Evolutionary conservation across 139 green algal genomes (phyloP).

Genomic region (Zygnema cylindricum): DNA sequence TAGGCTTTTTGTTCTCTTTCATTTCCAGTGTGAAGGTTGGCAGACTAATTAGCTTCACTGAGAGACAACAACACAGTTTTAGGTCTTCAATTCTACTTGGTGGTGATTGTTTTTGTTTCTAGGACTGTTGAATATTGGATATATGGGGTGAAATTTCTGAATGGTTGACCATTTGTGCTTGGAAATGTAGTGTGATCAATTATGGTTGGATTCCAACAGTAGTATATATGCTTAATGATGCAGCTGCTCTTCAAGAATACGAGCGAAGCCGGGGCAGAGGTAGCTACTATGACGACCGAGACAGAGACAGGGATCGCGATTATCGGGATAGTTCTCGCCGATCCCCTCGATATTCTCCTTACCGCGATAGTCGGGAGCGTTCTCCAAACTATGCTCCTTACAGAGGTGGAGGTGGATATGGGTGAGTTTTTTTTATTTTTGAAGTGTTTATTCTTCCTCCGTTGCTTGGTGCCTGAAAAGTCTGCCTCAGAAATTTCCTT

Average conservation of each 20-base stretch:
- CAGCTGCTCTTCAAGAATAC: constrained; percentile 30
- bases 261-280: not conserved
- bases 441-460: no score
- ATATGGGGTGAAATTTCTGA: no score
- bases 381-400: constrained; percentile 35
- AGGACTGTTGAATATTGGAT: no score
- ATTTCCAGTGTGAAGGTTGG: not conserved
- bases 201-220: no score
- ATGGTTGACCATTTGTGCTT: no score
- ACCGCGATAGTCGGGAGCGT: constrained; percentile 20
- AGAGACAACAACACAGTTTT: not conserved
- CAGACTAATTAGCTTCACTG: not conserved
- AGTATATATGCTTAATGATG: no score
- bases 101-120: no score
- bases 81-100: no score
- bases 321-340: not conserved
- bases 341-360: constrained; percentile 35
- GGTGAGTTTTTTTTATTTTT: not conserved
- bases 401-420: not conserved
- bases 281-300: not conserved
- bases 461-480: no score
- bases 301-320: not conserved
- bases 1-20: not conserved
- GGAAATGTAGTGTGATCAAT: no score
- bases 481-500: no score